phyloP scores from a whole-genome alignment of 257 asterid genomes.

The Nemophila menziesii region DNA sequence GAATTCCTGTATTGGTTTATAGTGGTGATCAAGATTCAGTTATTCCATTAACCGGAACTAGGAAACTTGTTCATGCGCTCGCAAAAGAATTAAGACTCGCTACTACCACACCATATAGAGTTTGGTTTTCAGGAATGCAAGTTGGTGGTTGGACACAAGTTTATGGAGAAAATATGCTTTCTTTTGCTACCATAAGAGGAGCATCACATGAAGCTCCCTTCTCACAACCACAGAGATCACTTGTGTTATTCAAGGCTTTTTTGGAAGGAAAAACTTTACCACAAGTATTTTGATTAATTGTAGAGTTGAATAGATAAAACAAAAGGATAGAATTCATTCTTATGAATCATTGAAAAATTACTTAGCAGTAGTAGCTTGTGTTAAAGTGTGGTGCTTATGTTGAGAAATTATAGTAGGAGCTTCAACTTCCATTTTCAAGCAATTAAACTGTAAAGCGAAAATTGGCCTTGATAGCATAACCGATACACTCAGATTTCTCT shows the following conservation, averaged over 20 bases:
- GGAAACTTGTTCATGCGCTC: constrained; percentile 44
- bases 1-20: constrained; percentile 19
- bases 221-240: constrained; percentile 75
- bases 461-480: constrained; percentile 81
- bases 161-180: constrained; percentile 38
- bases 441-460: constrained; percentile 60
- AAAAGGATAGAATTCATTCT: neutral
- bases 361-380: too few relatives aligned
- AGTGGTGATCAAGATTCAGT: constrained; percentile 92
- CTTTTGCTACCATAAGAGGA: constrained; percentile 68
- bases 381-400: constrained; percentile 7
- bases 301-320: constrained; percentile 2
- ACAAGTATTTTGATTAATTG: constrained; percentile 26
- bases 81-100: constrained; percentile 33
- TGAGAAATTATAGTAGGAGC: constrained; percentile 46
- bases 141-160: constrained; percentile 85
- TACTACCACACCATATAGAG: constrained; percentile 50
- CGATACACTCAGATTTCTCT: constrained; percentile 48
- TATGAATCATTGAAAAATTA: neutral
- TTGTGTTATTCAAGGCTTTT: constrained; percentile 60
- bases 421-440: constrained; percentile 72
- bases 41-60: constrained; percentile 66
- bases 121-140: constrained; percentile 79
- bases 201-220: constrained; percentile 80
- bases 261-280: constrained; percentile 62